A percentile compares a stretch with the other conserved stretches of the same genome.
Evolutionary conservation across 495 filamentous ascomycete species (phyloP).

Genomic region (Penicillium mononematosum): DNA sequence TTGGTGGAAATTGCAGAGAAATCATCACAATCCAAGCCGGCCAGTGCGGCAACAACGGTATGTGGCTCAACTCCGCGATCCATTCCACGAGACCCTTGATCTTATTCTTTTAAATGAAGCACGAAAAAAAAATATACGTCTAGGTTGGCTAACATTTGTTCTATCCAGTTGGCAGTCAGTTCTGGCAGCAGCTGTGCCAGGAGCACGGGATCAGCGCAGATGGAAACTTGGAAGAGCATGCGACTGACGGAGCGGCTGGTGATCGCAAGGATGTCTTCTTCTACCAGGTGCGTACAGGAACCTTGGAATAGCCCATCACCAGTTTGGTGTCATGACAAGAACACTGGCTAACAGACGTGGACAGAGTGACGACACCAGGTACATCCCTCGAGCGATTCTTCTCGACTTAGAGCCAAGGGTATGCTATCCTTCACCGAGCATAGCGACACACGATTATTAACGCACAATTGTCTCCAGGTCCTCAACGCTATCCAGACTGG

Average conservation of each 20-base stretch:
- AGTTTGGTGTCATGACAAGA: background rate
- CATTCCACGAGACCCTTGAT: conserved; percentile 15
- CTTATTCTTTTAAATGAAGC: background rate
- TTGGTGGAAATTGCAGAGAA: conserved; percentile 61
- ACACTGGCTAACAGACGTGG: conserved; percentile 9
- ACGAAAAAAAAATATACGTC: too few relatives aligned
- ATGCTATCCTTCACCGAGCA: conserved; percentile 28
- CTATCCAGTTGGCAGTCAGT: conserved; percentile 77
- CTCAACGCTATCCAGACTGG: conserved; percentile 90
- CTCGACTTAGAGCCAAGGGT: conserved; percentile 92
- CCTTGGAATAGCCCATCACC: background rate
- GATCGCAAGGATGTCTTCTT: conserved; percentile 99
- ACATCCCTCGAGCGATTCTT: conserved; percentile 94
- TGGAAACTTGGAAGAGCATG: conserved; percentile 93
- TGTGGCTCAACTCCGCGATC: conserved; percentile 34
- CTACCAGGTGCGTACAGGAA: conserved; percentile 64
- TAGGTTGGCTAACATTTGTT: conserved; percentile 18
- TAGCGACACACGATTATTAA: conserved; percentile 2
- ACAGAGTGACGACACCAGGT: conserved; percentile 90
- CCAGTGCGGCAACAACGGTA: conserved; percentile 99
- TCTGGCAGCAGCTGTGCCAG: conserved; percentile 96
- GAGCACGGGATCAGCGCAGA: conserved; percentile 98
- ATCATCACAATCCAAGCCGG: conserved; percentile 99
- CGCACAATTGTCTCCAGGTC: conserved; percentile 52
- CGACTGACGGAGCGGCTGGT: conserved; percentile 75